Evolutionary conservation across 164 flowering plant genomes (phyloP).

Genomic region (Aristolochia fimbriata): DNA sequence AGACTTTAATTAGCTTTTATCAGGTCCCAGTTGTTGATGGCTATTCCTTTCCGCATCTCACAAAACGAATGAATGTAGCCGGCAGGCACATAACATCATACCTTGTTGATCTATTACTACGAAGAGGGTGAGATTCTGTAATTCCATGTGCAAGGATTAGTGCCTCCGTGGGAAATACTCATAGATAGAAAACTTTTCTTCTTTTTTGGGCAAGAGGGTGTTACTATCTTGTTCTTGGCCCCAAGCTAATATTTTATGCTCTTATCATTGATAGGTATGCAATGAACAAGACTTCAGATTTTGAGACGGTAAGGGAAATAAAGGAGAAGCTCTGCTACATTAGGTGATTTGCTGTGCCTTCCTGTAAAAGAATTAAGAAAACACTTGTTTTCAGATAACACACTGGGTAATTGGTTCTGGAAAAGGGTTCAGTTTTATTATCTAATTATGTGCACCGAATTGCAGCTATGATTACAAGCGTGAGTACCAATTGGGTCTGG

Average conservation of each 20-base stretch:
- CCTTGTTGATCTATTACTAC: slow-evolving; percentile 86
- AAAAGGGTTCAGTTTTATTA: background rate
- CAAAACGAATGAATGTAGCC: slow-evolving; percentile 98
- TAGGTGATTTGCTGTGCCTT: slow-evolving; percentile 35
- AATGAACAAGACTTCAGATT: slow-evolving; percentile 81
- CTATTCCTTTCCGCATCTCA: slow-evolving; percentile 96
- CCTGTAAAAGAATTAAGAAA: too few species aligned
- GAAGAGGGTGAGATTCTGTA: slow-evolving; percentile 73
- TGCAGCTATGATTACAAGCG: slow-evolving; percentile 94
- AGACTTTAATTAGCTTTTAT: background rate
- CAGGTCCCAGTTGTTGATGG: slow-evolving; percentile 99
- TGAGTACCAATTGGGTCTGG: slow-evolving; percentile 93
- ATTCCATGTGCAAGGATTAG: too few species aligned
- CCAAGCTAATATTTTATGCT: slow-evolving; percentile 9
- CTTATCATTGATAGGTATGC: slow-evolving; percentile 55
- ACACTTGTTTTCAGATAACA: too few species aligned
- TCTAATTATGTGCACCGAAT: slow-evolving; percentile 2
- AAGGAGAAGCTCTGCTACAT: slow-evolving; percentile 97
- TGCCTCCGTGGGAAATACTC: too few species aligned
- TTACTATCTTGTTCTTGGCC: slow-evolving; percentile 4
- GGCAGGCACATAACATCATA: slow-evolving; percentile 97
- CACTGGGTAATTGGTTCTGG: too few species aligned
- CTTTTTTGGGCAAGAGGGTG: background rate
- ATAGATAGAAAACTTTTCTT: too few species aligned
- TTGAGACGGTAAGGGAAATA: slow-evolving; percentile 90